Percentiles rank a stretch among this genome's conserved stretches.
These are phyloP conservation scores for Phytophthora pini DNA, from an alignment of 352 stramenopile species.

Conservation along the genomic window DNA sequence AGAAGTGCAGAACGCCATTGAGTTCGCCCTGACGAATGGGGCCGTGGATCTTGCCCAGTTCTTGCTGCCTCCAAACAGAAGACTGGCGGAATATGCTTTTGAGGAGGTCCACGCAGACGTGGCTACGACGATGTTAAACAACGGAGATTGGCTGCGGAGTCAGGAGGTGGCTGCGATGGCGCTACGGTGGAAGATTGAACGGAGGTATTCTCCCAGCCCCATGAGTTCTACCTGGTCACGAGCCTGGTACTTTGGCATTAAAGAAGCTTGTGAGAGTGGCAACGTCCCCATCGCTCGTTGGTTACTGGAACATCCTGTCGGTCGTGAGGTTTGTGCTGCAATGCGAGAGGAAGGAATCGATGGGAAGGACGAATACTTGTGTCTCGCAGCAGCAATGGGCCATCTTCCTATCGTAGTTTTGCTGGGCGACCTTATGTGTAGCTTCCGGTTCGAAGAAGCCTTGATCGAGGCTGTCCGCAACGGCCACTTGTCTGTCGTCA, in stretches of 20 bases:
- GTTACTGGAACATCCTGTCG: constrained; percentile 6
- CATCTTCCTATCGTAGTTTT: not conserved
- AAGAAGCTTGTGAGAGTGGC: constrained; percentile 2
- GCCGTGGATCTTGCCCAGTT: constrained; percentile 7
- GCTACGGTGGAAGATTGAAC: no score
- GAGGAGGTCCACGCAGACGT: not conserved
- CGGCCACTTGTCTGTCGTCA: not conserved
- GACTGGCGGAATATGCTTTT: not conserved
- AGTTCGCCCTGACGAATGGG: not conserved
- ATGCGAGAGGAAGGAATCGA: not conserved
- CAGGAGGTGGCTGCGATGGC: not conserved
- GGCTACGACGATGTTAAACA: not conserved
- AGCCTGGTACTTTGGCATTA: constrained; percentile 5
- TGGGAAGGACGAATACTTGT: not conserved
- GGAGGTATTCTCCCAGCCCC: not conserved
- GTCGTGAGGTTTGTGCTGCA: not conserved
- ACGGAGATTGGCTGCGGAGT: not conserved
- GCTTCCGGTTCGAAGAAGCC: not conserved
- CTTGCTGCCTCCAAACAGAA: constrained; percentile 9
- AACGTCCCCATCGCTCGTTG: constrained; percentile 7
- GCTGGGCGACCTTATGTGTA: not conserved
- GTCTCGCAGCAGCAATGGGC: not conserved
- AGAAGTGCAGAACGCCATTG: not conserved
- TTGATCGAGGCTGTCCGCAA: not conserved
- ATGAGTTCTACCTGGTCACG: not conserved